Evolutionary conservation across 192 early-diverging fungal genomes (phyloP), one percentile per base, ranked within the genome.

Genomic region (Backusella parvicylindrica): DNA sequence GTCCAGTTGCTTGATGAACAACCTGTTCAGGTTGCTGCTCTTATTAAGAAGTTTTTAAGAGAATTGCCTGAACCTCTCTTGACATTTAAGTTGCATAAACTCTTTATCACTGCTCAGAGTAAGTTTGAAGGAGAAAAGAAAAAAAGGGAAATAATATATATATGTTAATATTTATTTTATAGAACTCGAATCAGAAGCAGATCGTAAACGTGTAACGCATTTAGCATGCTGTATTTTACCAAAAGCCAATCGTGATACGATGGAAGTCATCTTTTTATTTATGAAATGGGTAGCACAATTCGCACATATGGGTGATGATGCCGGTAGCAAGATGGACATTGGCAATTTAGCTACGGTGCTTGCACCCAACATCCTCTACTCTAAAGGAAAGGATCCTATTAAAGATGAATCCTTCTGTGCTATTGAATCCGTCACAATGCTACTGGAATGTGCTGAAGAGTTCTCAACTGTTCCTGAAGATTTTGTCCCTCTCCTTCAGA

Each of bases 1-100:
- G 88, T 95, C 16, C 91, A 94, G 64, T 78, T 96, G 41, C 80
- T 81, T 18, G 88, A 92, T 47, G 92, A 93, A 18, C 92, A 90
- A 35, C 88, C 94, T 6, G 90, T 99, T 49, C 97, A 98, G 79
- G 87, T 98, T 23, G 97, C 98, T 1, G 98, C 98, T 4, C 81
- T 99, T 73, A 78, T 98, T 74, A 98, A 98, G 73, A 98, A 97
- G 85, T 99, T 98, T 75, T 81, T 99, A 77, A 90, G 98, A n/a
- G 98, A 99, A 65, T 75, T 99, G 75, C 97, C 98, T 2, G 98
- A 99, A 35, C 98, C 98, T 13, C 80, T 99, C 43, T 84, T 99
- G 63, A 98, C 98, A 0, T 96, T 92, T 81, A 92, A 92, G 72
- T 86, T 99, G 70, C 91, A 96, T 79, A 86, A 88, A 50, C 81